A percentile compares a stretch with the other conserved stretches of the same genome.
These are phyloP conservation scores for Psilocybe cyanescens DNA, from an alignment of 768 basidiomycete genomes.

Conservation along the genomic window DNA sequence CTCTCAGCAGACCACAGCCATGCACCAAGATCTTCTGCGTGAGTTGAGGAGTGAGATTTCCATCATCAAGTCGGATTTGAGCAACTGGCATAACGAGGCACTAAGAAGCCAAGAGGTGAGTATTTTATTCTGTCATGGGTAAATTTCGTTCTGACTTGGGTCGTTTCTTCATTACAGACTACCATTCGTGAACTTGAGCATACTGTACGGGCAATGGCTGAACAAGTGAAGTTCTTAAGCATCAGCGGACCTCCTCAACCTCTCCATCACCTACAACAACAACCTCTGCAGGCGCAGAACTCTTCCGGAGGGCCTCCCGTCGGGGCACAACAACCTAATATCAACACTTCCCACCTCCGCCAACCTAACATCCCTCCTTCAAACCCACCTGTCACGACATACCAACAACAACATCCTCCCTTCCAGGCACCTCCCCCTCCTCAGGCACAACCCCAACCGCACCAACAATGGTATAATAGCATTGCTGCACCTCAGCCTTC, in stretches of 20 bases:
- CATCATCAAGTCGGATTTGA: conserved; percentile 78
- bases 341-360: conserved; percentile 44
- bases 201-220: conserved; percentile 71
- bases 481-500: conserved; percentile 86
- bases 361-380: conserved; percentile 44
- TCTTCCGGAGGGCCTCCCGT: conserved; percentile 36
- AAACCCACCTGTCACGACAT: conserved; percentile 40
- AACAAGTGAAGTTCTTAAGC: conserved; percentile 82
- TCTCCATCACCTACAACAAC: conserved; percentile 42
- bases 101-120: conserved; percentile 79
- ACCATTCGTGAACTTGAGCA: conserved; percentile 83
- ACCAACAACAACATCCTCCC: conserved; percentile 36
- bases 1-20: conserved; percentile 69
- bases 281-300: conserved; percentile 46
- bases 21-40: conserved; percentile 81
- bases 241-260: conserved; percentile 45
- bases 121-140: conserved; percentile 2
- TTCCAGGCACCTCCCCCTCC: conserved; percentile 45
- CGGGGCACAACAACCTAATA: conserved; percentile 39
- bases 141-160: neutral
- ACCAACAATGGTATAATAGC: conserved; percentile 63
- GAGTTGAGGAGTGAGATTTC: conserved; percentile 79
- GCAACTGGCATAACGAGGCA: conserved; percentile 80
- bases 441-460: conserved; percentile 41
- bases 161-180: conserved; percentile 41